Conservation (phyloP, 2,329 filamentous ascomycete genomes). For the Akanthomyces muscarius region DNA sequence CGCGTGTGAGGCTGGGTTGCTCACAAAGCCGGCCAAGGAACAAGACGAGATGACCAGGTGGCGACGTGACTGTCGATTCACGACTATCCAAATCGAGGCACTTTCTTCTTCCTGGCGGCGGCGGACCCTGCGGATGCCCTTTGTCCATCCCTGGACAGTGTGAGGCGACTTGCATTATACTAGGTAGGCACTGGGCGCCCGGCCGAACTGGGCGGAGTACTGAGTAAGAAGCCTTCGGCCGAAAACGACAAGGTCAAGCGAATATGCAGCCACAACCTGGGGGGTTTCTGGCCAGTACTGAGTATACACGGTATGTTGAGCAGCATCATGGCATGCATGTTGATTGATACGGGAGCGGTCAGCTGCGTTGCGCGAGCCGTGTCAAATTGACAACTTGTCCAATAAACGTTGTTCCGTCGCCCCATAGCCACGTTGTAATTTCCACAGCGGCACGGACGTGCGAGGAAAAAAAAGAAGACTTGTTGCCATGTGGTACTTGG, state of each 20-base stretch:
- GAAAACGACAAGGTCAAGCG: neutral
- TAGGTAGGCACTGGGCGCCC: neutral
- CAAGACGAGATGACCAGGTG: neutral
- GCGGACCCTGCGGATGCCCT: neutral
- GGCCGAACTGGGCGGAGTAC: neutral
- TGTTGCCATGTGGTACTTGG: neutral
- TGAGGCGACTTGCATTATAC: neutral
- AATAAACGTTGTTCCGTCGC: neutral
- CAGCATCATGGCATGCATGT: too few relatives aligned
- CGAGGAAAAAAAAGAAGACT: too few relatives aligned
- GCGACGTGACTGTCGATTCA: neutral
- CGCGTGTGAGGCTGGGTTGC: neutral
- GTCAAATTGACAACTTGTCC: neutral
- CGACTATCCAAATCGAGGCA: slow-evolving; percentile 1
- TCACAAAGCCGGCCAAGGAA: neutral
- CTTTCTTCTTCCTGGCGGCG: neutral
- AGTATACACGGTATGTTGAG: neutral
- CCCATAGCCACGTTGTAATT: neutral
- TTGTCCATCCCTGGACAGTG: neutral
- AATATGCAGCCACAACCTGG: neutral
- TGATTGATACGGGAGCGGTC: too few relatives aligned
- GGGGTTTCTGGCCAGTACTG: neutral
- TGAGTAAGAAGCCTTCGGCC: neutral
- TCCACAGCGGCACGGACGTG: neutral
- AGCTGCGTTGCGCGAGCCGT: too few relatives aligned